Evolutionary conservation across 371 early-diverging fungal species (phyloP), one percentile per base, ranked within the genome.

Genomic region (Smittium mucronatum): DNA sequence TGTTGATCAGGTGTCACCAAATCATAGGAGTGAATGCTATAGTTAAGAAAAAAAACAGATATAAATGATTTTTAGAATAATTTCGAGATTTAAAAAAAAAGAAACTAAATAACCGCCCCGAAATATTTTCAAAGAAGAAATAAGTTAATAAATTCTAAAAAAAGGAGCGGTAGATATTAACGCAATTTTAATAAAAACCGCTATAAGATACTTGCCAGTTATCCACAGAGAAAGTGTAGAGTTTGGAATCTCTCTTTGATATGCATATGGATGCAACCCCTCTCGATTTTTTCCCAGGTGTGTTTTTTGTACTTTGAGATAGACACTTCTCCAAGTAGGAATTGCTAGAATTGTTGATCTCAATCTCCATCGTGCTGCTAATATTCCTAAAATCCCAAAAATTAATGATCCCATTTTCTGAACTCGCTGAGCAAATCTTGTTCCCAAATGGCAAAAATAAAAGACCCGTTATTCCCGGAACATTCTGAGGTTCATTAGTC

Each of bases 311-410:
- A 11, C 26, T n/a, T n/a, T 28, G 25, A 15, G 2, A 28, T 59
- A 16, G 59, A n/a, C 25, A 15, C 25, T 47, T 25, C 47, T 47
- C 8, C 47, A 47, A 47, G 47, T 25, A 47, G 8, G 15, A 15
- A 47, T 47, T 47, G 47, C 34, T 65, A 65, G n/a, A 33, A 17
- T 21, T 35, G 2, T n/a, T 11, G 30, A 17, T 11, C 17, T 15
- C 33, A 25, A 35, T 65, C 5, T 29, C 28, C 26, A 61, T 73
- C 2, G 69, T 25, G 11, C 69, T 63, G 0, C 34, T 57, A 2
- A 57, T 66, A 68, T 70, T 75, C 26, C 78, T 70, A 69, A 76
- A 64, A 34, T 78, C 78, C 78, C 78, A 78, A 60, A 71, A 70
- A 70, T 63, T 70, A 31, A 78, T 69, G 17, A 59, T 63, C 35